Evolutionary conservation across 2,329 filamentous ascomycete species (phyloP), one percentile per base, ranked within the genome.

Genomic region (Alternaria tenuissima): DNA sequence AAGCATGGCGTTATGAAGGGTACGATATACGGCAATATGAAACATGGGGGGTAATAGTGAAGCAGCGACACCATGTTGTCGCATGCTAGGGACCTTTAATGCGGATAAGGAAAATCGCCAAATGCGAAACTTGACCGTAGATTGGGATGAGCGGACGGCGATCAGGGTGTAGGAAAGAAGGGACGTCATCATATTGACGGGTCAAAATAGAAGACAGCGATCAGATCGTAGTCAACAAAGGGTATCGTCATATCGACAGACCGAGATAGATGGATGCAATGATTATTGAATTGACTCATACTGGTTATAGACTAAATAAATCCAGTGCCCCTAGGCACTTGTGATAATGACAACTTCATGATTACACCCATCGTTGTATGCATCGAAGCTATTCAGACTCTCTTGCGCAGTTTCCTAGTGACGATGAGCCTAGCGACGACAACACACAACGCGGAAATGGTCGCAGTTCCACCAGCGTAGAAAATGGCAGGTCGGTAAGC

Each of bases 401-500:
- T 65, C 38, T 71, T 71, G 4, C 62, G 32, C 3, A 69, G 16
- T 18, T 69, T 68, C 53, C 52, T 71, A 7, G 59, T 55, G 22
- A 74, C 58, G 16, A 62, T 70, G 14, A 73, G 24, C 36, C 69
- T 62, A 28, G 71, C 70, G 14, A 65, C 49, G 0, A 75, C 20
- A 16, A 75, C 70, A 36, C 70, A 69, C 8, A 70, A 9, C 8
- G 65, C 60, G 3, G 70, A 70, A 4, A 64, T 47, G 9, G 64
- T 66, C 12, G 71, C 71, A 3, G 69, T 65, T 6, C 67, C 69
- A 16, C 71, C 71, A 38, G 74, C 72, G 28, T 73, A 76, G 56
- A 74, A 73, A 5, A 76, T 76, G 9, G 71, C 70, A 18, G 72
- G 71, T 14, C 72, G 65, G 51, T 74, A 74, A 0, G 69, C 66